Base-by-base conservation (phyloP, 306 rosid species). In the Astragalus glycyphyllos region DNA sequence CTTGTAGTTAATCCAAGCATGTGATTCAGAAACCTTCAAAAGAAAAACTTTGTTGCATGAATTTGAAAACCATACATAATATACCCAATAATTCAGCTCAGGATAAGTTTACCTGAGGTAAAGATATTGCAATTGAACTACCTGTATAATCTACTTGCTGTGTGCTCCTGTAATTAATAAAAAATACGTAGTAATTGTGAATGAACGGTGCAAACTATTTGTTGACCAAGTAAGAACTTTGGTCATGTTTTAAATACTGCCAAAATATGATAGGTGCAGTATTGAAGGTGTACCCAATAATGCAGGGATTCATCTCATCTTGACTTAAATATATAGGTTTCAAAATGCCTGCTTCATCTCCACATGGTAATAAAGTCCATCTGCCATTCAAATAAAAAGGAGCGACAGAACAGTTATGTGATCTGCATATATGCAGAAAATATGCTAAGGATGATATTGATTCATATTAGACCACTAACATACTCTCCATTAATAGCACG, bases 401-500 rank as follows among this genome's bases (percentile, higher is more conserved):
- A 65, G 40, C 15, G 45, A 51, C 29, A 55, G 17, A 46, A 42
- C 9, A 75, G 31, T 45, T 68, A 38, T 16, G 12, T 6, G 64
- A 54, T 64, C 71, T 12, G 41, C 3, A 57, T 55, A 71, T 67
- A 50, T 4, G 32, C 49, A 20, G 71, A 55, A 20, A 58, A 14
- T 9, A 68, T 14, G 13, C n/a, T 35, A 56, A 56, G 31, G 37
- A 58, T 72, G 42, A 72, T 10, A 4, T 26, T 26, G 31, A 66
- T 63, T 67, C 41, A 54, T 68, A 59, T 44, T 15, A 16, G 44
- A 37, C 11, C 8, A 12, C 11, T 49, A 49, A 72, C 97, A 47
- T 85, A 95, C 99, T 91, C 97, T 87, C 97, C 99, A 12, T 70
- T 86, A 40, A 85, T 89, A 51, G 97, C 85, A 65, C 99, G 92